Conservation (phyloP, 345 rosid species). For the Nephelium lappaceum region DNA sequence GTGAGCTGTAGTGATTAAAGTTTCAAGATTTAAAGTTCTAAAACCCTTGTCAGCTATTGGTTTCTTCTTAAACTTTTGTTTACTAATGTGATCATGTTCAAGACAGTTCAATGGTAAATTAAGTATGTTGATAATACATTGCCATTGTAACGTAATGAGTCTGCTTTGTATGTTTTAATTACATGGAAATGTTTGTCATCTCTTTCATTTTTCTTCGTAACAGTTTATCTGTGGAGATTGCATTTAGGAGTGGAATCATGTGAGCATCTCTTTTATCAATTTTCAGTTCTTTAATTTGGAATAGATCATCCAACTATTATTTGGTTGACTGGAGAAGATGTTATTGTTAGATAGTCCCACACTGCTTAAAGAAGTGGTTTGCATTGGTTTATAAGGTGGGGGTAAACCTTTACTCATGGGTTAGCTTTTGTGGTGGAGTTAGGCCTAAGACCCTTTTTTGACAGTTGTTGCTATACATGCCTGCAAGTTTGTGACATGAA, state of each 20-base stretch:
- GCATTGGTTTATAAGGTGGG: too few species aligned
- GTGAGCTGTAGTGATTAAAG: neutral
- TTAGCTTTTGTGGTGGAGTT: too few species aligned
- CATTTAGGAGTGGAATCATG: neutral
- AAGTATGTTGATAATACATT: too few species aligned
- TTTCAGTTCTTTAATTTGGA: neutral
- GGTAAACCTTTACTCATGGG: too few species aligned
- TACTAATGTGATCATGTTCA: too few species aligned
- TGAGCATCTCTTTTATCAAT: neutral
- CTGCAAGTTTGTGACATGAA: neutral
- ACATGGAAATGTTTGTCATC: neutral
- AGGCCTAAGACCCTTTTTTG: too few species aligned
- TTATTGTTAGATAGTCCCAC: neutral
- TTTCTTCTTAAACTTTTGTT: neutral
- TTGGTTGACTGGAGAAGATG: neutral
- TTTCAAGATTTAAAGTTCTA: neutral
- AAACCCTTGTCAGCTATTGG: neutral
- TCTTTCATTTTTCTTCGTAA: too few species aligned
- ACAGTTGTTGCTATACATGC: too few species aligned
- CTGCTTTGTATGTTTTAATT: neutral
- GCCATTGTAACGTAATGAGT: neutral
- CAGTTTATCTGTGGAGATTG: neutral
- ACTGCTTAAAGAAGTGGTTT: too few species aligned
- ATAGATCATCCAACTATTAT: neutral
- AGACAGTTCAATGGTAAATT: too few species aligned